A percentile compares a stretch with the other conserved stretches of the same genome.
Evolutionary conservation across 75 land plant genomes (phyloP).

Genomic region (Cryptomeria japonica): DNA sequence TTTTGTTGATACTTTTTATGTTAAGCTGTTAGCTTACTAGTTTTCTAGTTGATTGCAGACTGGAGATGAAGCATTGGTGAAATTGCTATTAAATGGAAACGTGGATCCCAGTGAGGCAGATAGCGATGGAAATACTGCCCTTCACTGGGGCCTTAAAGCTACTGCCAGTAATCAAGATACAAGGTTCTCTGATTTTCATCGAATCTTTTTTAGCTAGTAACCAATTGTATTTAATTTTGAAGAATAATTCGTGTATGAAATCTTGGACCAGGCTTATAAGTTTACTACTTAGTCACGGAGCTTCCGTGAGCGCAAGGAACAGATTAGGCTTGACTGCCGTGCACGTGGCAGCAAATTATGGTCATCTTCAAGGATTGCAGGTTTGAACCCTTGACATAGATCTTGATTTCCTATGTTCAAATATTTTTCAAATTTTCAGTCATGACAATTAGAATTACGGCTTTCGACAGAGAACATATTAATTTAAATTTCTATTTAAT

Average conservation of each 20-base stretch:
- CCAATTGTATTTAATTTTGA: background rate
- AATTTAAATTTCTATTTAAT: background rate
- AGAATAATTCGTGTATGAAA: background rate
- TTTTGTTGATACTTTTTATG: background rate
- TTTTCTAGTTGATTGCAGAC: conserved; percentile 15
- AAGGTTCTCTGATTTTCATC: background rate
- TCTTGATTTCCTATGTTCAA: background rate
- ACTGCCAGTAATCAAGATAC: conserved; percentile 4
- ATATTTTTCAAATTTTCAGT: background rate
- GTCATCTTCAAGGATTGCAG: conserved; percentile 57
- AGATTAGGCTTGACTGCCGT: conserved; percentile 59
- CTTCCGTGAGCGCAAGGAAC: conserved; percentile 39
- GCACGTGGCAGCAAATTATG: conserved; percentile 67
- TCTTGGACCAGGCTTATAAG: conserved; percentile 22
- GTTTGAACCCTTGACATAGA: conserved; percentile 2
- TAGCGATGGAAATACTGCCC: conserved; percentile 61
- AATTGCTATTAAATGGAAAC: conserved; percentile 22
- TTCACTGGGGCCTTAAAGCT: conserved; percentile 53
- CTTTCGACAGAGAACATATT: background rate
- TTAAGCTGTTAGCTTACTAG: background rate
- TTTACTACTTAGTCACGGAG: conserved; percentile 48
- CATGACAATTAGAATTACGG: background rate
- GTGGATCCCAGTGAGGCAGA: conserved; percentile 45
- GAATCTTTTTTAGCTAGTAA: background rate
- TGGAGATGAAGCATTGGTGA: conserved; percentile 31